A percentile compares a stretch with the other conserved stretches of the same genome.
phyloP scores from a whole-genome alignment of 441 rosid genomes.

The Raphanus hybrid region DNA sequence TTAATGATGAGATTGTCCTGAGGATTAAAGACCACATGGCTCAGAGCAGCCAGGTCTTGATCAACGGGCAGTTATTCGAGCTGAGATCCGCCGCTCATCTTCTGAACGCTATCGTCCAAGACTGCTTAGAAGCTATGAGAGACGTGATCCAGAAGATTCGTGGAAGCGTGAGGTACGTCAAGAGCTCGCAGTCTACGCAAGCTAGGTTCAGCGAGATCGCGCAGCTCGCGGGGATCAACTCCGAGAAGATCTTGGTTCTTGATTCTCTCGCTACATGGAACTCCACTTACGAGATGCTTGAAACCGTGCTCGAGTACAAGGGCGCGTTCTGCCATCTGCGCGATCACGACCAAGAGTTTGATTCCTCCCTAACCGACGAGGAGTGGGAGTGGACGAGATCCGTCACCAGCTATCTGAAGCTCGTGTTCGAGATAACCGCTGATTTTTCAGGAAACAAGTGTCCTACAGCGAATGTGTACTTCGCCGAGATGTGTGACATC shows the following conservation, averaged over 20 bases:
- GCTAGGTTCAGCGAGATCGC: constrained; percentile 78
- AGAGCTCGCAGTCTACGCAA: constrained; percentile 69
- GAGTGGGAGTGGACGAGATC: constrained; percentile 88
- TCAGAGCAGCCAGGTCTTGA: constrained; percentile 58
- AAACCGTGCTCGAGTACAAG: constrained; percentile 70
- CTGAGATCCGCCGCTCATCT: constrained; percentile 77
- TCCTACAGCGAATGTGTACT: constrained; percentile 83
- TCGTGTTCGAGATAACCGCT: constrained; percentile 64
- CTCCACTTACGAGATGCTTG: constrained; percentile 83
- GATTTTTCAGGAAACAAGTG: constrained; percentile 61
- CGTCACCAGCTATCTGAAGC: constrained; percentile 63
- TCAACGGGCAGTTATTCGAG: constrained; percentile 75
- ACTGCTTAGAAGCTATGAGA: constrained; percentile 64
- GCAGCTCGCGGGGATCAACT: constrained; percentile 67
- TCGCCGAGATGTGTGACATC: constrained; percentile 83
- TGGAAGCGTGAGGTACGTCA: constrained; percentile 73
- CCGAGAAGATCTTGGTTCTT: constrained; percentile 61
- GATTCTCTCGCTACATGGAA: constrained; percentile 71
- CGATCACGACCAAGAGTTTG: constrained; percentile 63
- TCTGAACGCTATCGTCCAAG: constrained; percentile 66
- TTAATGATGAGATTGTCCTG: constrained; percentile 66
- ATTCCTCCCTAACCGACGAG: constrained; percentile 60
- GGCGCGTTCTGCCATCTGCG: constrained; percentile 64
- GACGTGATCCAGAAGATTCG: constrained; percentile 77
- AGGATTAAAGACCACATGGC: constrained; percentile 70